These are phyloP conservation scores for Agrocybe chaxingu DNA, from an alignment of 768 basidiomycete genomes.

Conservation along the genomic window DNA sequence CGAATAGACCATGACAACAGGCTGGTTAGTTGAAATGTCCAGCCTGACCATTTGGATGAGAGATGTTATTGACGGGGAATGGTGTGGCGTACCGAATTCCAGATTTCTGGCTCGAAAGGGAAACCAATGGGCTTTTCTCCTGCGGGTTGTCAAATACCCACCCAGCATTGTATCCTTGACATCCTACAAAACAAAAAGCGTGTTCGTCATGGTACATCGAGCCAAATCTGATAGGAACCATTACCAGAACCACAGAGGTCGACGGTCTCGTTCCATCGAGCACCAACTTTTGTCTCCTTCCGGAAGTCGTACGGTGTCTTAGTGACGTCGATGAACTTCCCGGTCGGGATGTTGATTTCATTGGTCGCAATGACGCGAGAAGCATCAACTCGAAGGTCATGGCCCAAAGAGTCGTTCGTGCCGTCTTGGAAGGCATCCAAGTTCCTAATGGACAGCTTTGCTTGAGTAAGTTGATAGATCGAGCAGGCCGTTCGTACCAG, in stretches of 20 bases:
- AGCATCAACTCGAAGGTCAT: constrained; percentile 26
- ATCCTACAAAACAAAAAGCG: constrained; percentile 26
- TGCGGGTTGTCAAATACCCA: constrained; percentile 45
- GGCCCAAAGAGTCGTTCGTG: constrained; percentile 29
- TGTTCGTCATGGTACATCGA: not conserved
- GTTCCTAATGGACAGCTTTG: constrained; percentile 30
- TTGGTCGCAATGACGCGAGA: constrained; percentile 37
- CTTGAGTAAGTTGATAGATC: not conserved
- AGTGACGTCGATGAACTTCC: constrained; percentile 24
- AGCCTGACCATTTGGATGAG: constrained; percentile 13
- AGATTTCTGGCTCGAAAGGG: constrained; percentile 45
- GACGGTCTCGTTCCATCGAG: constrained; percentile 29
- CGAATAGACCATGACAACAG: constrained; percentile 49
- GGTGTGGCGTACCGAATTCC: constrained; percentile 39
- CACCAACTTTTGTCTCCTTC: constrained; percentile 27
- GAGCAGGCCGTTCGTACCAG: constrained; percentile 28
- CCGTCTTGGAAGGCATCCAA: constrained; percentile 49
- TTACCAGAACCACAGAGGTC: constrained; percentile 26
- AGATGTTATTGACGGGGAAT: not conserved
- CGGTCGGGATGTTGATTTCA: constrained; percentile 35
- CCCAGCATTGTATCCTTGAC: constrained; percentile 46
- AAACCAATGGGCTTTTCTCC: constrained; percentile 23
- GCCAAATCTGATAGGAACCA: not conserved
- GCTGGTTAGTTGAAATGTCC: constrained; percentile 48
- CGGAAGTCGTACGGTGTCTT: constrained; percentile 42